Percentiles rank a stretch among this genome's conserved stretches.
These are phyloP conservation scores for Luffa acutangula DNA, from an alignment of 306 rosid genomes.

Conservation along the genomic window DNA sequence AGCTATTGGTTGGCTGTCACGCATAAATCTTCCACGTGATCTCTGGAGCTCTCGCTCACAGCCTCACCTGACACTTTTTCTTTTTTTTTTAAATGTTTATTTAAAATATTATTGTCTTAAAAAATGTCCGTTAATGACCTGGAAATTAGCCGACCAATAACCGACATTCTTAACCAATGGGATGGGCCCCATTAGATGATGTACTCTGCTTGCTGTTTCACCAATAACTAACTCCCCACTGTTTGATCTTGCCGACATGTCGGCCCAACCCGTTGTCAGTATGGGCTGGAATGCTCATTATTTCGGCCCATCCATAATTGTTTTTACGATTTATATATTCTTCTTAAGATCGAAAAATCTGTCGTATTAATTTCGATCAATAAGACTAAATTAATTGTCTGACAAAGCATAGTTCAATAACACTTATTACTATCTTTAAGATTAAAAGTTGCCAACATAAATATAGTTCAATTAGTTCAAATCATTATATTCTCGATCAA, in stretches of 20 bases:
- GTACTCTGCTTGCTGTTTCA: not conserved
- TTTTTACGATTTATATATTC: not conserved
- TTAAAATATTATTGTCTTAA: not conserved
- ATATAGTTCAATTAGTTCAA: too few species aligned
- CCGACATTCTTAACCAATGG: constrained; percentile 7
- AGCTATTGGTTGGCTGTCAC: constrained; percentile 10
- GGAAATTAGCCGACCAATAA: constrained; percentile 6
- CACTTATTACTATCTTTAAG: too few species aligned
- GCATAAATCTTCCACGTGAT: constrained; percentile 3
- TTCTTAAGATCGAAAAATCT: not conserved
- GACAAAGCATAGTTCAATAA: not conserved
- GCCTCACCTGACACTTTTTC: not conserved
- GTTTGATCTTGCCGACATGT: constrained; percentile 3
- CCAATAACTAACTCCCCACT: not conserved
- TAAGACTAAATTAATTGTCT: not conserved
- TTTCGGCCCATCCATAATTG: not conserved
- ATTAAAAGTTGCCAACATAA: too few species aligned
- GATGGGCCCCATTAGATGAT: not conserved
- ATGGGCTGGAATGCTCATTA: constrained; percentile 8
- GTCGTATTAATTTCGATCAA: not conserved
- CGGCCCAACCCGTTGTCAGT: constrained; percentile 5
- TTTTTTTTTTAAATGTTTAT: not conserved
- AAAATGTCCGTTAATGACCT: not conserved
- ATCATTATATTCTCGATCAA: too few species aligned
- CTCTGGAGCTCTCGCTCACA: not conserved